phyloP scores from a whole-genome alignment of 805 yeast genomes.

The Wickerhamomyces rabaulensis region DNA sequence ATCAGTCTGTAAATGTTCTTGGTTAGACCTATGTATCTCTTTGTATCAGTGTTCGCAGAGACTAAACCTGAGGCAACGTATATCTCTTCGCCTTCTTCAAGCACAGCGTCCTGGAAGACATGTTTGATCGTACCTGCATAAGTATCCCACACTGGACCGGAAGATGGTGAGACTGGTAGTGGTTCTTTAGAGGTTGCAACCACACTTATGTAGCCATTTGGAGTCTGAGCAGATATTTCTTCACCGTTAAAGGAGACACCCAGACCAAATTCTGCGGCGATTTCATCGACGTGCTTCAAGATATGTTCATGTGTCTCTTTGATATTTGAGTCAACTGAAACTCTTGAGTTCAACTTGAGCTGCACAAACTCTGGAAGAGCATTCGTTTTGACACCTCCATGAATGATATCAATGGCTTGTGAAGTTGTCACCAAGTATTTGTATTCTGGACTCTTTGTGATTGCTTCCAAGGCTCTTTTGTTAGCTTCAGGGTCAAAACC shows the following conservation, averaged over 20 bases:
- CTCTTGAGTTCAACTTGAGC: constrained; percentile 50
- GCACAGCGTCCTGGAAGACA: constrained; percentile 39
- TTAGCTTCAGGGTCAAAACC: constrained; percentile 29
- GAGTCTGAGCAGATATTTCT: constrained; percentile 1
- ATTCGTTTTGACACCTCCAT: constrained; percentile 64
- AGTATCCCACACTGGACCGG: constrained; percentile 36
- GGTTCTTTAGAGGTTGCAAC: neutral
- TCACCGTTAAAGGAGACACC: constrained; percentile 10
- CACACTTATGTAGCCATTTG: neutral
- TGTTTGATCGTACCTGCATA: constrained; percentile 54
- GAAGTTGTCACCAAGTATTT: constrained; percentile 13
- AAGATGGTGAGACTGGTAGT: constrained; percentile 1
- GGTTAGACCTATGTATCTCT: constrained; percentile 49
- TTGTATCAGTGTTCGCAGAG: constrained; percentile 59
- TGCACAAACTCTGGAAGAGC: constrained; percentile 59
- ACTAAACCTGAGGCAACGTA: constrained; percentile 40
- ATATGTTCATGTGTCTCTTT: constrained; percentile 28
- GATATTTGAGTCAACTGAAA: constrained; percentile 42
- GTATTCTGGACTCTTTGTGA: constrained; percentile 2
- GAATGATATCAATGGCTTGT: constrained; percentile 50
- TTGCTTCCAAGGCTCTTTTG: constrained; percentile 21
- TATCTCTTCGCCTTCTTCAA: constrained; percentile 16
- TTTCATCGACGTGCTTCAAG: constrained; percentile 25
- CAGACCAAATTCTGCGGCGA: constrained; percentile 40
- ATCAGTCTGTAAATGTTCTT: constrained; percentile 46